Conservation (phyloP, 306 rosid species). For the Crataegus laevigata region DNA sequence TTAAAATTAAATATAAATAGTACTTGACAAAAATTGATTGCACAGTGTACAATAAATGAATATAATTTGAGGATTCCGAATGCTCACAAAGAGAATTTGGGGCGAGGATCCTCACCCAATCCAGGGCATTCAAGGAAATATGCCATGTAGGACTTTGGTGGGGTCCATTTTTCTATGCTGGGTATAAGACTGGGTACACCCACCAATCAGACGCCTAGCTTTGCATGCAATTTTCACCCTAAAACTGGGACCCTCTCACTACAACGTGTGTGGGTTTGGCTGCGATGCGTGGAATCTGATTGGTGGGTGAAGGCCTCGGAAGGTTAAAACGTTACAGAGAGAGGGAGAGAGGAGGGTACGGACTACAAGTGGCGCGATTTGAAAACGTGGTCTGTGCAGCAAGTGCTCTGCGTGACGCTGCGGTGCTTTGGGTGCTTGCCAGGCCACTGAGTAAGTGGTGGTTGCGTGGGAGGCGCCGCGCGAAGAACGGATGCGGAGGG, state of each 20-base stretch:
- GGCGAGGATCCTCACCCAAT: too few species aligned
- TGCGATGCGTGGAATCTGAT: constrained; percentile 53
- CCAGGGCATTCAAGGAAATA: background rate
- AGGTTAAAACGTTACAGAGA: background rate
- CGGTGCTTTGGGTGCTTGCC: constrained; percentile 6
- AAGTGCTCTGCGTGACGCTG: background rate
- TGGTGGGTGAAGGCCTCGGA: constrained; percentile 16
- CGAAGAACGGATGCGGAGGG: background rate
- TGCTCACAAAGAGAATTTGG: too few species aligned
- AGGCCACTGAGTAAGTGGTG: background rate
- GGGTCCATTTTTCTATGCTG: constrained; percentile 39
- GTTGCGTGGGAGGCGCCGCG: background rate
- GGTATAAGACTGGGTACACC: background rate
- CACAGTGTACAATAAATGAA: too few species aligned
- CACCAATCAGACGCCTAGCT: constrained; percentile 28
- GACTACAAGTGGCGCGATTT: constrained; percentile 11
- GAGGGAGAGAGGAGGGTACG: background rate
- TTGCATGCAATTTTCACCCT: background rate
- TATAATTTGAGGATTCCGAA: too few species aligned
- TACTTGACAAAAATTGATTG: too few species aligned
- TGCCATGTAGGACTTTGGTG: constrained; percentile 25
- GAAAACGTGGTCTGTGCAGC: constrained; percentile 14
- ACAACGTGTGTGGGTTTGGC: constrained; percentile 47
- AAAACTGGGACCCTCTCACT: background rate
- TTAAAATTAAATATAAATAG: too few species aligned